These are phyloP conservation scores for Emergomyces orientalis DNA, from an alignment of 2,329 filamentous ascomycete genomes.

Conservation along the genomic window DNA sequence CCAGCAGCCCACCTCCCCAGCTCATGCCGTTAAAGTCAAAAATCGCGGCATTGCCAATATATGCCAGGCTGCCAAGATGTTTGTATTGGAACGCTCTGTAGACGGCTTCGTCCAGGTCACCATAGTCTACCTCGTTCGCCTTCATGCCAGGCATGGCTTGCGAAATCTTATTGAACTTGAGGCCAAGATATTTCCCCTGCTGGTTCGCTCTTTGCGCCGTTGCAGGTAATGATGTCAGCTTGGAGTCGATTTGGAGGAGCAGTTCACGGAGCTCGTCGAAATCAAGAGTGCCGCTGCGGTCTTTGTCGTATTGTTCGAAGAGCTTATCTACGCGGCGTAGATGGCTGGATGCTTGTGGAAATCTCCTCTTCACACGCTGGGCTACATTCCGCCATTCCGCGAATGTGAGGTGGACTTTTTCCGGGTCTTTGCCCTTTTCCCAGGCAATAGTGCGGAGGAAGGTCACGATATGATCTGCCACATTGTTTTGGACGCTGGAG, in stretches of 20 bases:
- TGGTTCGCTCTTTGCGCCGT: conserved; percentile 95
- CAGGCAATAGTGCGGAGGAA: conserved; percentile 85
- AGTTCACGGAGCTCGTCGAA: conserved; percentile 86
- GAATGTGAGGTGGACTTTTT: conserved; percentile 79
- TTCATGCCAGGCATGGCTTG: conserved; percentile 63
- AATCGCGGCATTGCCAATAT: conserved; percentile 91
- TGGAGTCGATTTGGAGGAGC: conserved; percentile 83
- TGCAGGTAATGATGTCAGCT: conserved; percentile 86
- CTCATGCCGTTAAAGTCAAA: conserved; percentile 81
- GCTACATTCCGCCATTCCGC: conserved; percentile 81
- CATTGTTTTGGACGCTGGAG: conserved; percentile 92
- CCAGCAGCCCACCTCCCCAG: conserved; percentile 73
- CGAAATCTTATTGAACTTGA: conserved; percentile 88
- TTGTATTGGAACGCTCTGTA: conserved; percentile 93
- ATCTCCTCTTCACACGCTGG: conserved; percentile 71
- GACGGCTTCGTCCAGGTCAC: conserved; percentile 81
- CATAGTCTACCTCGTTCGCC: conserved; percentile 74
- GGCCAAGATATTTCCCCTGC: conserved; percentile 83
- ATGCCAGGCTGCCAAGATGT: conserved; percentile 85
- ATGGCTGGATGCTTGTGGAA: conserved; percentile 82
- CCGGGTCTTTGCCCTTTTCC: conserved; percentile 83
- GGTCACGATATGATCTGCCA: conserved; percentile 79
- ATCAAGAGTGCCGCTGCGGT: conserved; percentile 85
- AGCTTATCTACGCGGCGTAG: conserved; percentile 82
- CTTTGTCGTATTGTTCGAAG: conserved; percentile 85